Evolutionary conservation across 2,329 filamentous ascomycete genomes (phyloP).

Genomic region (Xylariaceae sp.): DNA sequence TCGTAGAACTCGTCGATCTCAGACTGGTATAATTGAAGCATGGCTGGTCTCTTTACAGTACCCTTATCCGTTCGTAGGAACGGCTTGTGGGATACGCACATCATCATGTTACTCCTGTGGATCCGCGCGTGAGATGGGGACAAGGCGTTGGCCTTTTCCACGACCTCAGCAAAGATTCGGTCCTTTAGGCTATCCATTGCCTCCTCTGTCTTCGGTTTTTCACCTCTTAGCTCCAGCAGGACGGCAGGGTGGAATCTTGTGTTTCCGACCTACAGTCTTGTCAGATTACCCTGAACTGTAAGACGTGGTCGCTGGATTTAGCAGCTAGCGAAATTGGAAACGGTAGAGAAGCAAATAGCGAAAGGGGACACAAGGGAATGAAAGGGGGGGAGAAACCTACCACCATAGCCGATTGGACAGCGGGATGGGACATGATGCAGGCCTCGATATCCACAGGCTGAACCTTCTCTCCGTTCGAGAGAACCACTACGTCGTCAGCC

Average conservation of each 20-base stretch:
- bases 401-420: conserved; percentile 17
- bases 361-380: too few species aligned
- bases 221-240: conserved; percentile 13
- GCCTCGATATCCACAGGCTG: conserved; percentile 19
- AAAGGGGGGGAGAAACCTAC: conserved; percentile 1
- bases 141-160: conserved; percentile 18
- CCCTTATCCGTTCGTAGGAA: conserved; percentile 24
- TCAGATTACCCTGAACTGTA: not conserved
- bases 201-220: conserved; percentile 7
- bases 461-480: conserved; percentile 20
- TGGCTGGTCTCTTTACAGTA: conserved; percentile 21
- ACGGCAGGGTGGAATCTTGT: conserved; percentile 17
- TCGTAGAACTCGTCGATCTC: conserved; percentile 24
- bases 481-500: conserved; percentile 19
- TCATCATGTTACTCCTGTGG: conserved; percentile 19
- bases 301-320: too few species aligned
- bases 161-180: conserved; percentile 16
- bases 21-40: conserved; percentile 16
- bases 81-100: conserved; percentile 19
- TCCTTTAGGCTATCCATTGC: conserved; percentile 13
- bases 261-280: conserved; percentile 7
- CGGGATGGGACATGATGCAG: conserved; percentile 14
- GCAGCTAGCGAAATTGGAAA: too few species aligned
- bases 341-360: too few species aligned
- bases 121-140: conserved; percentile 17